These are phyloP conservation scores for Musa schizocarpa DNA, from an alignment of 176 grass and related monocot species.

Conservation along the genomic window DNA sequence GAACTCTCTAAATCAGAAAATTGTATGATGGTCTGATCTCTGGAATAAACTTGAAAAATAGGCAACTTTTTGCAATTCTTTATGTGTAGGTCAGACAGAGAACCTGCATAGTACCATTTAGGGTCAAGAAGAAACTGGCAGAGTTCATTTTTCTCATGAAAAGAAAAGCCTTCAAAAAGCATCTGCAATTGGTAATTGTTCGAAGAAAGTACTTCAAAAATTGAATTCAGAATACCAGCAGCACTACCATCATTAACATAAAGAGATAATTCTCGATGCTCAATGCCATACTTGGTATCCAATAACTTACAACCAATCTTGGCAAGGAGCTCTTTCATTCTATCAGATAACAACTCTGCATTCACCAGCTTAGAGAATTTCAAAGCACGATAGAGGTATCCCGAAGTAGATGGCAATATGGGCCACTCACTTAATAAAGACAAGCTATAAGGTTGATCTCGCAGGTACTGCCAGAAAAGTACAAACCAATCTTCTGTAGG, in stretches of 20 bases:
- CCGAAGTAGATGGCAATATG: constrained; percentile 82
- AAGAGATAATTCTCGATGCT: constrained; percentile 49
- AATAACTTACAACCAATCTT: constrained; percentile 90
- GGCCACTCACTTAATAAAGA: constrained; percentile 80
- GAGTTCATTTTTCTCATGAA: constrained; percentile 74
- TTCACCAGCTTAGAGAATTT: constrained; percentile 65
- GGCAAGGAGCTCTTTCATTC: constrained; percentile 48
- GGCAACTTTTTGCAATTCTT: constrained; percentile 74
- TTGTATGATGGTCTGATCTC: constrained; percentile 37
- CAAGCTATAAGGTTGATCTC: constrained; percentile 51
- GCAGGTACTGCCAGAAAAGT: constrained; percentile 89
- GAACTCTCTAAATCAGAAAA: constrained; percentile 65
- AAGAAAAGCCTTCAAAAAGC: constrained; percentile 54
- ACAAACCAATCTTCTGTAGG: constrained; percentile 69
- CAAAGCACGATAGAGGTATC: constrained; percentile 60
- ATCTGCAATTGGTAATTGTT: constrained; percentile 38
- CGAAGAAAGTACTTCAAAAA: constrained; percentile 60
- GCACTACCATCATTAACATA: constrained; percentile 67
- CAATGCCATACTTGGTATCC: constrained; percentile 44
- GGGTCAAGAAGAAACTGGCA: constrained; percentile 79
- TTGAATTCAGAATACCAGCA: constrained; percentile 61
- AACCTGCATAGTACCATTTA: constrained; percentile 67
- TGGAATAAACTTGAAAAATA: constrained; percentile 63
- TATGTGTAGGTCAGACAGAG: constrained; percentile 57
- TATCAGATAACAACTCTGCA: constrained; percentile 54